Conservation (phyloP, 257 asterid species). For the Leonotis leonurus region DNA sequence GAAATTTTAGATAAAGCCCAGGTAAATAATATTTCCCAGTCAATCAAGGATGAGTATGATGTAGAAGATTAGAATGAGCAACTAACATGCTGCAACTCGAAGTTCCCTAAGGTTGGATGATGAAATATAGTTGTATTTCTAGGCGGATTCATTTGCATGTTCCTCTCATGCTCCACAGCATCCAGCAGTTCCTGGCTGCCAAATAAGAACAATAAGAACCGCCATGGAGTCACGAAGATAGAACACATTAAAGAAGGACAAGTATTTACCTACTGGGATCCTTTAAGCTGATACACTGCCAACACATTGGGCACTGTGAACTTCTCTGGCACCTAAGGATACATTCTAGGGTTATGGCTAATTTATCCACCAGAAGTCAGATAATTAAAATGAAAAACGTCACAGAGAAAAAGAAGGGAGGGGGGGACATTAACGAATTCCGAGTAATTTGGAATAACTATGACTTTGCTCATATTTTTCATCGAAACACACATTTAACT, state of each 20-base stretch:
- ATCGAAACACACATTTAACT: neutral
- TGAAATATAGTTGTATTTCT: slow-evolving; percentile 75
- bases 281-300: slow-evolving; percentile 76
- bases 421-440: neutral
- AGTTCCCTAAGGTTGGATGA: slow-evolving; percentile 88
- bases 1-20: neutral
- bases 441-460: neutral
- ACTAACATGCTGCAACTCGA: slow-evolving; percentile 88
- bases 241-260: neutral
- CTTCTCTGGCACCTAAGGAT: slow-evolving; percentile 84
- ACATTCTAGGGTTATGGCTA: neutral
- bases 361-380: neutral
- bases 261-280: slow-evolving; percentile 75
- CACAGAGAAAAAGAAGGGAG: neutral
- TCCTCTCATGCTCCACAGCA: slow-evolving; percentile 85
- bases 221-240: neutral
- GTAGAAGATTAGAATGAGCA: neutral
- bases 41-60: neutral
- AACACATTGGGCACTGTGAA: slow-evolving; percentile 94
- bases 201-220: slow-evolving; percentile 12
- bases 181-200: slow-evolving; percentile 93
- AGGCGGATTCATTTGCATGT: slow-evolving; percentile 67
- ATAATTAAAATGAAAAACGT: neutral
- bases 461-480: neutral
- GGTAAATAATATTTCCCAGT: neutral